Percentiles rank a stretch among this genome's conserved stretches.
These are phyloP conservation scores for Pseudocercospora vitis DNA, from an alignment of 2,329 filamentous ascomycete genomes.

Conservation along the genomic window DNA sequence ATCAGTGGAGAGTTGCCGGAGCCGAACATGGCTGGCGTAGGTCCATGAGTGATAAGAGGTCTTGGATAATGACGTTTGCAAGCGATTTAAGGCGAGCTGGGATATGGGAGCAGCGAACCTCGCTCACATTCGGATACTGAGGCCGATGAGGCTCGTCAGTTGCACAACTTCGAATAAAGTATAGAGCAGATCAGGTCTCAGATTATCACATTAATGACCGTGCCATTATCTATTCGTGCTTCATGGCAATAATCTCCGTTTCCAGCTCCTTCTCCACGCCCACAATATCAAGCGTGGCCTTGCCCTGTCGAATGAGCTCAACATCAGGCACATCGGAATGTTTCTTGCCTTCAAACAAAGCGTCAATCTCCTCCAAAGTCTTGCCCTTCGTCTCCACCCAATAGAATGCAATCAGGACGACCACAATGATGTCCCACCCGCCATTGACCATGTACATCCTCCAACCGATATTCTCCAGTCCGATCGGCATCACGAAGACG, in stretches of 20 bases:
- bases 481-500: conserved; percentile 51
- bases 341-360: conserved; percentile 35
- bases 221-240: conserved; percentile 12
- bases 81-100: no score
- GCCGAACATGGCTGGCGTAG: conserved; percentile 25
- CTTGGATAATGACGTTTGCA: no score
- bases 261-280: conserved; percentile 25
- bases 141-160: no score
- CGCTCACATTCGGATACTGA: not conserved
- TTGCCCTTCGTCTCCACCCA: conserved; percentile 36
- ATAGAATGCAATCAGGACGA: conserved; percentile 39
- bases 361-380: conserved; percentile 36
- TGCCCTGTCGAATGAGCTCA: conserved; percentile 25
- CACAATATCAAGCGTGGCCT: conserved; percentile 23
- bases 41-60: no score
- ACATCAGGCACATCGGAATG: conserved; percentile 31
- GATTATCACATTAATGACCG: not conserved
- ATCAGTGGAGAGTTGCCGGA: conserved; percentile 25
- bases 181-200: no score
- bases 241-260: conserved; percentile 20
- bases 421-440: conserved; percentile 43
- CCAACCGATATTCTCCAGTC: conserved; percentile 55
- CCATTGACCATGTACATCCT: conserved; percentile 47
- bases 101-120: no score
- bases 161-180: no score